A percentile compares a stretch with the other conserved stretches of the same genome.
Evolutionary conservation across 495 filamentous ascomycete genomes (phyloP).

Genomic region (Neurospora sp.): DNA sequence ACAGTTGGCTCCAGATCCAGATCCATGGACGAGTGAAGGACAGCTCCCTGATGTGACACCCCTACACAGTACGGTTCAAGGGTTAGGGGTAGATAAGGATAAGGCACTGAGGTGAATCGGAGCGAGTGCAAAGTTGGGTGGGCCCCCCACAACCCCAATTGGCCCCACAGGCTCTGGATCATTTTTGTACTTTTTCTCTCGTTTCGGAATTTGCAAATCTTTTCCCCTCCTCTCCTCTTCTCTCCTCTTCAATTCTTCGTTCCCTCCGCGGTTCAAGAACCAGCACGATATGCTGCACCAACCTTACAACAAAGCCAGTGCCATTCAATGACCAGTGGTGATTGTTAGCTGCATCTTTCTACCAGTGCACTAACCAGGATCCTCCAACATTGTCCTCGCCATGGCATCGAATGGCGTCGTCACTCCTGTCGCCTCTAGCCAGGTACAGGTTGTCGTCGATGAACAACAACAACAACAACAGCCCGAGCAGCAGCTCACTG

Average conservation of each 20-base stretch:
- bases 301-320: slow-evolving; percentile 11
- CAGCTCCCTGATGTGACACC: neutral
- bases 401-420: slow-evolving; percentile 13
- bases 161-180: neutral
- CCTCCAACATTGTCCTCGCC: slow-evolving; percentile 1
- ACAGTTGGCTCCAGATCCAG: neutral
- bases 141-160: neutral
- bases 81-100: neutral
- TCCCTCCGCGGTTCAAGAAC: slow-evolving; percentile 6
- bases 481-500: slow-evolving; percentile 13
- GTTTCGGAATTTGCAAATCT: slow-evolving; percentile 4
- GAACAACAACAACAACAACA: neutral
- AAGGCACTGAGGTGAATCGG: neutral
- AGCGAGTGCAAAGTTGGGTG: neutral
- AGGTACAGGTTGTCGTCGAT: neutral
- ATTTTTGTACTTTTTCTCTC: slow-evolving; percentile 7
- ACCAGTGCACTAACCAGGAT: slow-evolving; percentile 11
- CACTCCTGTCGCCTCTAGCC: slow-evolving; percentile 1
- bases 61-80: no score
- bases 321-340: slow-evolving; percentile 18
- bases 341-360: slow-evolving; percentile 16
- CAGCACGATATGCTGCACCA: slow-evolving; percentile 13
- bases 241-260: slow-evolving; percentile 4
- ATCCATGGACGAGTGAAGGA: neutral
- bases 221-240: neutral